Percentiles rank a stretch among this genome's conserved stretches.
Evolutionary conservation across 1,139 yeast species (phyloP).

Genomic region (Casaregolazyma lundiana): DNA sequence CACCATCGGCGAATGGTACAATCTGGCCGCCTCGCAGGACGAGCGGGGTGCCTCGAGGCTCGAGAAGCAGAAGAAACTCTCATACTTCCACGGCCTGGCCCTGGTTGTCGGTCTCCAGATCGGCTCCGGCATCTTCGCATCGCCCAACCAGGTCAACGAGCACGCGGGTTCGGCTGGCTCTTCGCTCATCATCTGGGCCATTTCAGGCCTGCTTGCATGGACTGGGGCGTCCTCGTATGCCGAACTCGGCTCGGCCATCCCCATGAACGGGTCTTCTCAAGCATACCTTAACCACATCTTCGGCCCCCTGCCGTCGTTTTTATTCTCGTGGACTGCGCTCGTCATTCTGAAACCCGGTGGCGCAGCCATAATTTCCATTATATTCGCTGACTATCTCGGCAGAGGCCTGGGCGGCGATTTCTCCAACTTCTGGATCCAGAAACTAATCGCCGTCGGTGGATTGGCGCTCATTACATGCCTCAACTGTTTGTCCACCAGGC

Average conservation of each 20-base stretch:
- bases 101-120: slow-evolving; percentile 41
- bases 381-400: slow-evolving; percentile 38
- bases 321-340: slow-evolving; percentile 40
- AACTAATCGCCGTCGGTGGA: slow-evolving; percentile 33
- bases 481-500: slow-evolving; percentile 31
- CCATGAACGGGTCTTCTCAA: slow-evolving; percentile 40
- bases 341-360: slow-evolving; percentile 39
- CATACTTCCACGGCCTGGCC: slow-evolving; percentile 36
- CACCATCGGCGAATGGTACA: slow-evolving; percentile 30
- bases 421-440: slow-evolving; percentile 30
- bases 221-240: slow-evolving; percentile 43
- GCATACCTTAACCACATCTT: slow-evolving; percentile 38
- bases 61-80: slow-evolving; percentile 34
- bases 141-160: slow-evolving; percentile 38
- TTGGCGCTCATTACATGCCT: slow-evolving; percentile 29
- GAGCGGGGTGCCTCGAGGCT: slow-evolving; percentile 25
- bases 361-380: slow-evolving; percentile 39
- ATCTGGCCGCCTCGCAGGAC: slow-evolving; percentile 30
- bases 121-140: slow-evolving; percentile 43
- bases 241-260: slow-evolving; percentile 40
- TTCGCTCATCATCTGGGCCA: slow-evolving; percentile 37
- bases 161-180: slow-evolving; percentile 39
- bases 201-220: slow-evolving; percentile 41
- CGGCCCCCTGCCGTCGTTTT: slow-evolving; percentile 37
- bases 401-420: slow-evolving; percentile 20